These are phyloP conservation scores for Prillingera fragicola DNA, from an alignment of 1,284 basidiomycete genomes.

Conservation along the genomic window DNA sequence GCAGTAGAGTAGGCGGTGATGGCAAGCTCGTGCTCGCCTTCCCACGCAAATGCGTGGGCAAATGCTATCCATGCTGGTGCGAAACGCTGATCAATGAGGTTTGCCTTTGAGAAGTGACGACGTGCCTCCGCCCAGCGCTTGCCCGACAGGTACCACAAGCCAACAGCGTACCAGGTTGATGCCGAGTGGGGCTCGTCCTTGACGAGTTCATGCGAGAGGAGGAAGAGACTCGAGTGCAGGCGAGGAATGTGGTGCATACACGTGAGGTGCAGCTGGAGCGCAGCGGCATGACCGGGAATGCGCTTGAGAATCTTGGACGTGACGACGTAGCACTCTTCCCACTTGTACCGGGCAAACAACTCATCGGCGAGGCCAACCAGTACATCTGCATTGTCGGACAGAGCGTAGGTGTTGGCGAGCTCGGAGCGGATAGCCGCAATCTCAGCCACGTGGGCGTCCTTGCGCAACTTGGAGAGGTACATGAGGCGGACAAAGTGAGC, in stretches of 20 bases:
- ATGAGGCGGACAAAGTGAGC: conserved; percentile 84
- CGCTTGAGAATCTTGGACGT: conserved; percentile 80
- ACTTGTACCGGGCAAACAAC: conserved; percentile 78
- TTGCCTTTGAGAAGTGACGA: conserved; percentile 92
- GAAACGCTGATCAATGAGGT: conserved; percentile 93
- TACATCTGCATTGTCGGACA: conserved; percentile 87
- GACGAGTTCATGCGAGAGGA: conserved; percentile 92
- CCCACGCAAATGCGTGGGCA: conserved; percentile 91
- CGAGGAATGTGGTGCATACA: conserved; percentile 95
- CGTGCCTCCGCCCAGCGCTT: conserved; percentile 81
- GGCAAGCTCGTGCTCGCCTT: conserved; percentile 97
- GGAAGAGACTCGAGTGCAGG: conserved; percentile 84
- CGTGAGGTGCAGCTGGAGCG: conserved; percentile 88
- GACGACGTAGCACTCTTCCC: conserved; percentile 86
- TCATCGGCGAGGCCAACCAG: conserved; percentile 87
- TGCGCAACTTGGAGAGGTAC: conserved; percentile 84
- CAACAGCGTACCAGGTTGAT: conserved; percentile 96
- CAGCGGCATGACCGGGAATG: conserved; percentile 72
- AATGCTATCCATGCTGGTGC: conserved; percentile 96
- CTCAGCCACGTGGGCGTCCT: conserved; percentile 77
- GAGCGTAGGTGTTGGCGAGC: conserved; percentile 68
- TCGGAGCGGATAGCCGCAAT: conserved; percentile 68
- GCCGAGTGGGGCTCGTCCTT: conserved; percentile 87
- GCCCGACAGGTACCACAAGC: conserved; percentile 88
- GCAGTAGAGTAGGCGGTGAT: conserved; percentile 97